Conservation (phyloP, 208 protist species). For the Wallacemonas rigidus region DNA sequence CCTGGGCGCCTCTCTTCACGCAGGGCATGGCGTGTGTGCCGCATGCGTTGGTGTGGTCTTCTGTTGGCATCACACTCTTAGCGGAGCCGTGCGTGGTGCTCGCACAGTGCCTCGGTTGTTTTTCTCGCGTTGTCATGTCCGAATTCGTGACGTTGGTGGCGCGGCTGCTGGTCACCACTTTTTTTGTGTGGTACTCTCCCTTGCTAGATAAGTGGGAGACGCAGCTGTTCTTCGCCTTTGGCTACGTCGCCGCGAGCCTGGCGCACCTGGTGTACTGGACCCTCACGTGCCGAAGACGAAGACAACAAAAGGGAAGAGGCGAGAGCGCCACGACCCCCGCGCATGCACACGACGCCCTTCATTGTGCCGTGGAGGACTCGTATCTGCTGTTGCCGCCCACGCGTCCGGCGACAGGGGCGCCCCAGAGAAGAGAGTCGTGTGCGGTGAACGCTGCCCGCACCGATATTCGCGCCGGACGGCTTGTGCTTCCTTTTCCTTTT, state of each 20-base stretch:
- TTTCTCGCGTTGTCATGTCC: constrained; percentile 61
- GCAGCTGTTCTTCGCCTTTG: constrained; percentile 61
- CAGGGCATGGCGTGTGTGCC: constrained; percentile 28
- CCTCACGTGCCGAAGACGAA: background rate
- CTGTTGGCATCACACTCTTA: constrained; percentile 40
- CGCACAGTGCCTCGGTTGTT: constrained; percentile 63
- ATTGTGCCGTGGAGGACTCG: background rate
- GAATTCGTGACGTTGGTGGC: constrained; percentile 60
- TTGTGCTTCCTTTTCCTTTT: constrained; percentile 29
- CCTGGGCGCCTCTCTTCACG: background rate
- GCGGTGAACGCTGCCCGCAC: background rate
- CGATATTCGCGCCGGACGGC: background rate
- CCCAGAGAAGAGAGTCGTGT: background rate
- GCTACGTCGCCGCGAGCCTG: constrained; percentile 55
- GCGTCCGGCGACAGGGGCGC: background rate
- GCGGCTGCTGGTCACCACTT: constrained; percentile 51
- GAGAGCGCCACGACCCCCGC: background rate
- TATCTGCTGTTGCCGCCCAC: background rate
- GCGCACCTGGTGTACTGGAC: constrained; percentile 44
- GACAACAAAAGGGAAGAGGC: background rate
- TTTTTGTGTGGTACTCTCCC: constrained; percentile 3
- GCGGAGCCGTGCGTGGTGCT: constrained; percentile 75
- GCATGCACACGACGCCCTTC: background rate
- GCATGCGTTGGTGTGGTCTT: constrained; percentile 52
- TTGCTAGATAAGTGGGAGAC: constrained; percentile 30